Evolutionary conservation across 2,329 filamentous ascomycete species (phyloP).

Genomic region (Rasamsonia emersonii): DNA sequence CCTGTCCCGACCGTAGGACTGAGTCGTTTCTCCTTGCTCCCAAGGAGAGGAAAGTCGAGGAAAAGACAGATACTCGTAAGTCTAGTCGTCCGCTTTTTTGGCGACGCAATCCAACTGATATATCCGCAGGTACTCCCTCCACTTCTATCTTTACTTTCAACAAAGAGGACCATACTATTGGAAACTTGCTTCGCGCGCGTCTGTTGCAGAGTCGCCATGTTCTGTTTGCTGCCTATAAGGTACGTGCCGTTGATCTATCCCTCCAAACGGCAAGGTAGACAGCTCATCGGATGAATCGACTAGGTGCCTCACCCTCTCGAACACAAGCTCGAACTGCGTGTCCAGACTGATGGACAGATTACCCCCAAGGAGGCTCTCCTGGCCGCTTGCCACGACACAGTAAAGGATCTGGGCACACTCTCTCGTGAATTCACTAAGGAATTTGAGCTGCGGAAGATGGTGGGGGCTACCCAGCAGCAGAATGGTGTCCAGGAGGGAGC

Average conservation of each 20-base stretch:
- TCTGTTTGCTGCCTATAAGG: conserved; percentile 86
- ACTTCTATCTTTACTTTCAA: conserved; percentile 91
- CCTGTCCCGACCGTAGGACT: conserved; percentile 51
- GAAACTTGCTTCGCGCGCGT: conserved; percentile 77
- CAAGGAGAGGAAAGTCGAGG: conserved; percentile 88
- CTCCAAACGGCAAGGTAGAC: too few species aligned
- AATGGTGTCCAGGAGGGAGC: conserved; percentile 13
- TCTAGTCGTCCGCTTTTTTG: conserved; percentile 10
- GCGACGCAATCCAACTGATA: background rate
- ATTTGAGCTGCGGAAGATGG: conserved; percentile 81
- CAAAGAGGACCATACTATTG: conserved; percentile 95
- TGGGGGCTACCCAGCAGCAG: conserved; percentile 51
- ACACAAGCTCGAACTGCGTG: conserved; percentile 59
- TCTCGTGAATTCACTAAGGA: conserved; percentile 88
- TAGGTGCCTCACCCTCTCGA: conserved; percentile 40
- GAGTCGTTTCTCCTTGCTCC: conserved; percentile 84
- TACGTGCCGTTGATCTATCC: too few species aligned
- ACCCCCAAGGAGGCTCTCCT: conserved; percentile 84
- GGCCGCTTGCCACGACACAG: conserved; percentile 69
- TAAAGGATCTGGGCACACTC: conserved; percentile 70
- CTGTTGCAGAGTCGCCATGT: conserved; percentile 79
- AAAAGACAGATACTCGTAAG: conserved; percentile 81
- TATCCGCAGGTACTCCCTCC: conserved; percentile 68
- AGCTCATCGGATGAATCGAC: too few species aligned
- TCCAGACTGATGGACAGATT: conserved; percentile 84